These are phyloP conservation scores for Exophiala mesophila DNA, from an alignment of 2,329 filamentous ascomycete species.

Conservation along the genomic window DNA sequence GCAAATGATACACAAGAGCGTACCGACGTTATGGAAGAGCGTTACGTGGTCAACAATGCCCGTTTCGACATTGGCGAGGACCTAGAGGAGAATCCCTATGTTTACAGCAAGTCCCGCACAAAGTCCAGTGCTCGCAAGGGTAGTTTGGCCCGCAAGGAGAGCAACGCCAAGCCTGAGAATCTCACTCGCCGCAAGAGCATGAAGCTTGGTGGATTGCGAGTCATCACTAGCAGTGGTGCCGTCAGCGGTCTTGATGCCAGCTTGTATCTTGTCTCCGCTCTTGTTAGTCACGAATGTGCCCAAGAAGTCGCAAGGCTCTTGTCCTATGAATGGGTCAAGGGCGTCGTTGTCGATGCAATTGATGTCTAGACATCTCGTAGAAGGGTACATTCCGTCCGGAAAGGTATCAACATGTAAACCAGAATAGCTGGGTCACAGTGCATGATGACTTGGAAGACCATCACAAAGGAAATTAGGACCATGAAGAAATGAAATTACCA, in stretches of 20 bases:
- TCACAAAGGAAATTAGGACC: too few species aligned
- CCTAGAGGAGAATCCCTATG: slow-evolving; percentile 77
- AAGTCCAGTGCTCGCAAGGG: slow-evolving; percentile 67
- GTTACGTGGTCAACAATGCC: slow-evolving; percentile 88
- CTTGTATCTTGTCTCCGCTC: slow-evolving; percentile 76
- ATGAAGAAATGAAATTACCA: too few species aligned
- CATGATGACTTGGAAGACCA: too few species aligned
- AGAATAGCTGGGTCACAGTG: too few species aligned
- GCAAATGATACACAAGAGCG: slow-evolving; percentile 67
- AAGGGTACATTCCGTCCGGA: too few species aligned
- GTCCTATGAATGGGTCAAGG: slow-evolving; percentile 67
- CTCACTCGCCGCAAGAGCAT: slow-evolving; percentile 73
- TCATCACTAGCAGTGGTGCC: slow-evolving; percentile 75
- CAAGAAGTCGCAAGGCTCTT: slow-evolving; percentile 68
- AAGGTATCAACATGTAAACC: too few species aligned
- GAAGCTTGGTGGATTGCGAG: slow-evolving; percentile 62
- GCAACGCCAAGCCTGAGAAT: slow-evolving; percentile 70
- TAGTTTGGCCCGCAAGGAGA: slow-evolving; percentile 74
- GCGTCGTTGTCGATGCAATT: slow-evolving; percentile 27
- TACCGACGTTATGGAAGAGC: slow-evolving; percentile 73
- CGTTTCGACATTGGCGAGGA: slow-evolving; percentile 75
- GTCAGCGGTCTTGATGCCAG: slow-evolving; percentile 77
- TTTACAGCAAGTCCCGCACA: slow-evolving; percentile 64
- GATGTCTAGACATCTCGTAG: slow-evolving; percentile 22
- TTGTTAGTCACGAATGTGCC: slow-evolving; percentile 72